Base-by-base conservation (phyloP, 140 eudicot genomes). In the Erigeron philadelphicus region DNA sequence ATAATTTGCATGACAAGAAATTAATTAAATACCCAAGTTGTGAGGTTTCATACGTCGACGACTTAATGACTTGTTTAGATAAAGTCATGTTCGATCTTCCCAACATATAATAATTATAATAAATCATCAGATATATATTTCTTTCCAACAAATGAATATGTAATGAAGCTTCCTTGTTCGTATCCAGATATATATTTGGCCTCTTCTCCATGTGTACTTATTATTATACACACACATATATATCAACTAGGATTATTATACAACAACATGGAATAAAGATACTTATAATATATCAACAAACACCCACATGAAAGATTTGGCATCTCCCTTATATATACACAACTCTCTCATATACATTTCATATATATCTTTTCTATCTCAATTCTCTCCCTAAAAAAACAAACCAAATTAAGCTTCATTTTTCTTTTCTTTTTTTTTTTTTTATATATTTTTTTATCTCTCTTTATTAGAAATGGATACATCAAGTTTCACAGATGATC, bases 401-500 rank as follows among this genome's bases (percentile, higher is more conserved):
- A 73, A 58, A 6, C 65, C 31, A 3, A 21, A 21, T 21, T 21
- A 21, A n/a, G 13, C 11, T 56, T 25, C n/a, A 7, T 9, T 61
- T 7, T 7, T 38, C n/a, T 9, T 0, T 11, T 61, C 11, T 7
- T 48, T 10, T 55, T 43, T 25, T 25, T 25, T 25, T 25, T 0
- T 25, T 0, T 25, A 2, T 25, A n/a, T n/a, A n/a, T n/a, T n/a
- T n/a, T n/a, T n/a, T n/a, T n/a, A n/a, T n/a, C 38, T 31, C 19
- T 19, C 48, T 71, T 57, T 5, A 31, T 21, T 64, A 61, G 8
- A 80, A 65, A 88, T 88, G 96, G 86, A 83, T 56, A 74, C 47
- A n/a, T n/a, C n/a, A 72, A 81, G 86, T 77, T 83, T 71, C 76
- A 42, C 63, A 69, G 84, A 82, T 11, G 90, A 89, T 50, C 68